Percentiles rank a stretch among this genome's conserved stretches.
phyloP scores from a whole-genome alignment of 768 basidiomycete species.

The Ramaria sp. region DNA sequence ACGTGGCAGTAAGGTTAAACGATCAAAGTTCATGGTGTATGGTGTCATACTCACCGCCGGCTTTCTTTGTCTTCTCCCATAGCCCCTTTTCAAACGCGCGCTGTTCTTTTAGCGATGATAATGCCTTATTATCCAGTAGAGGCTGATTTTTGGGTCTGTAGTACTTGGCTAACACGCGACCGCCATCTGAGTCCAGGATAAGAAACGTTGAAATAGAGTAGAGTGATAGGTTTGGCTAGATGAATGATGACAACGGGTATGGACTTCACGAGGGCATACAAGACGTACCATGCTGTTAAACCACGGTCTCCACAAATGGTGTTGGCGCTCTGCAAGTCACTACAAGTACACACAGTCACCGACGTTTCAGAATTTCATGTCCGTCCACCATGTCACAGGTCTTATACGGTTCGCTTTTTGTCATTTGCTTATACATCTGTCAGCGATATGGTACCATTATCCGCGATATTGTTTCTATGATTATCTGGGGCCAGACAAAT shows the following conservation, averaged over 20 bases:
- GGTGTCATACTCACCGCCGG: conserved; percentile 53
- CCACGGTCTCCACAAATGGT: not conserved
- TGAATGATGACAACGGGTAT: not conserved
- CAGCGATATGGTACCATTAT: not conserved
- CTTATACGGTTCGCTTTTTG: not conserved
- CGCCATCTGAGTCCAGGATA: conserved; percentile 91
- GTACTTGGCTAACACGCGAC: conserved; percentile 93
- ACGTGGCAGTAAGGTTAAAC: conserved; percentile 2
- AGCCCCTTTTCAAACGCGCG: conserved; percentile 91
- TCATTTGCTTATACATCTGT: not conserved
- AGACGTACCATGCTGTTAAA: not conserved
- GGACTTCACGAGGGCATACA: not conserved
- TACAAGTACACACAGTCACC: not conserved
- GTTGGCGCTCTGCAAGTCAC: not conserved
- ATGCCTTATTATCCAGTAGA: conserved; percentile 49
- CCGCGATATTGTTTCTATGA: not conserved
- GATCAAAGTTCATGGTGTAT: not conserved
- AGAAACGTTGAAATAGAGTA: conserved; percentile 83
- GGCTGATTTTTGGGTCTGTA: conserved; percentile 65
- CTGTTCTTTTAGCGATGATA: conserved; percentile 79
- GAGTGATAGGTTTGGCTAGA: conserved; percentile 64
- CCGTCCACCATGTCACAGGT: not conserved
- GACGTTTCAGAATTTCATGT: not conserved
- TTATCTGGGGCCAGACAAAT: not conserved
- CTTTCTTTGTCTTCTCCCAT: conserved; percentile 91